These are phyloP conservation scores for Arthrobotrys conoides DNA, from an alignment of 2,329 filamentous ascomycete species.

Conservation along the genomic window DNA sequence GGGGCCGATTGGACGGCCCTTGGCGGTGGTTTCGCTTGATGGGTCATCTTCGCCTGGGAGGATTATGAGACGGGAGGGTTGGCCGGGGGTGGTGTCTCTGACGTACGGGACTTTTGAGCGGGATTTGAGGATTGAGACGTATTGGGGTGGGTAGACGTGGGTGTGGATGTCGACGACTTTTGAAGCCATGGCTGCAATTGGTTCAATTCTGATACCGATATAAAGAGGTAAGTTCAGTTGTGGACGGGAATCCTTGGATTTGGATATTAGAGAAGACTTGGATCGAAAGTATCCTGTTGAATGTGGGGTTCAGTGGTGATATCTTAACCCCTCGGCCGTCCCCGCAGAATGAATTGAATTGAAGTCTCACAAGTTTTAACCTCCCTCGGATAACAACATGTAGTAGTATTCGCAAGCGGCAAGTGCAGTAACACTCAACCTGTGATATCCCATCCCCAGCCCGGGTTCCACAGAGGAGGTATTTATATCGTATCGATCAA, in stretches of 20 bases:
- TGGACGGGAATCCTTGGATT: too few species aligned
- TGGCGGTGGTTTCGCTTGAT: constrained; percentile 70
- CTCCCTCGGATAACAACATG: constrained; percentile 18
- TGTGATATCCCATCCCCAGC: constrained; percentile 2
- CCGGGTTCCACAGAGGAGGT: not conserved
- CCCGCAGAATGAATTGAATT: not conserved
- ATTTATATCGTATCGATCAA: constrained; percentile 13
- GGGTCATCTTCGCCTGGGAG: constrained; percentile 73
- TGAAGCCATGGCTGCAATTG: constrained; percentile 16
- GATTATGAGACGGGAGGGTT: constrained; percentile 74
- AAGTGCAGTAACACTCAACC: constrained; percentile 25
- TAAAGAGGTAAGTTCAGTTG: too few species aligned
- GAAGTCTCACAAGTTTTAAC: not conserved
- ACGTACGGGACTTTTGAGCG: constrained; percentile 78
- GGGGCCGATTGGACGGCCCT: constrained; percentile 84
- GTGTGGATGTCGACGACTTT: constrained; percentile 78
- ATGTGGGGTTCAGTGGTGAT: not conserved
- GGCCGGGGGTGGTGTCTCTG: constrained; percentile 71
- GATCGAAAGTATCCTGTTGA: not conserved
- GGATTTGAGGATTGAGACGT: constrained; percentile 74
- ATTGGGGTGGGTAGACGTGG: constrained; percentile 78
- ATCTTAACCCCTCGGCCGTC: not conserved
- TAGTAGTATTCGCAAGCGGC: not conserved
- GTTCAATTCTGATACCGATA: too few species aligned
- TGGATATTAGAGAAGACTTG: too few species aligned